Conservation (phyloP, 768 basidiomycete species). For the Pleurotus sapidus region DNA sequence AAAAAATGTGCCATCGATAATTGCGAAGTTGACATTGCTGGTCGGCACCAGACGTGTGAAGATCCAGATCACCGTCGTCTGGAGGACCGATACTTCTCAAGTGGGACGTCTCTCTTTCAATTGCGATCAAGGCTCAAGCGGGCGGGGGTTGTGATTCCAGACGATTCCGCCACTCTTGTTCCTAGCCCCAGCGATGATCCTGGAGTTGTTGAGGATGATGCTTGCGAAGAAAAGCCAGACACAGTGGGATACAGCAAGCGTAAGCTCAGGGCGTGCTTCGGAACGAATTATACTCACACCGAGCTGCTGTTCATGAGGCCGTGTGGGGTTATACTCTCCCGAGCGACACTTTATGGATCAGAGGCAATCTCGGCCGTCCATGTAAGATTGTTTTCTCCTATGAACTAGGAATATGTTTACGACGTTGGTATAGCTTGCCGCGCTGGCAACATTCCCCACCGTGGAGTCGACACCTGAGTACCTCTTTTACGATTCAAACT, state of each 20-base stretch:
- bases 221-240: neutral
- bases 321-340: conserved; percentile 20
- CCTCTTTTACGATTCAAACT: conserved; percentile 25
- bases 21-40: too few relatives aligned
- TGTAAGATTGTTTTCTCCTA: too few relatives aligned
- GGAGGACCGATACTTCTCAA: conserved; percentile 7
- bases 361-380: conserved; percentile 14
- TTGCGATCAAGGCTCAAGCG: conserved; percentile 11
- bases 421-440: too few relatives aligned
- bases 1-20: too few relatives aligned
- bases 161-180: too few relatives aligned
- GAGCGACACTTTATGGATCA: conserved; percentile 17
- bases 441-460: conserved; percentile 11
- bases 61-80: neutral
- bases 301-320: conserved; percentile 18
- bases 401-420: neutral
- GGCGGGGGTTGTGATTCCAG: neutral
- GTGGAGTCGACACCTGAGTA: conserved; percentile 13
- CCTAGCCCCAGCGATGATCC: too few relatives aligned
- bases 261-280: neutral
- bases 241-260: neutral
- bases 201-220: neutral
- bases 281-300: conserved; percentile 17
- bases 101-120: conserved; percentile 10
- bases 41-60: too few relatives aligned